Conservation (phyloP, 352 stramenopile species). For the Globisporangium perplexum region DNA sequence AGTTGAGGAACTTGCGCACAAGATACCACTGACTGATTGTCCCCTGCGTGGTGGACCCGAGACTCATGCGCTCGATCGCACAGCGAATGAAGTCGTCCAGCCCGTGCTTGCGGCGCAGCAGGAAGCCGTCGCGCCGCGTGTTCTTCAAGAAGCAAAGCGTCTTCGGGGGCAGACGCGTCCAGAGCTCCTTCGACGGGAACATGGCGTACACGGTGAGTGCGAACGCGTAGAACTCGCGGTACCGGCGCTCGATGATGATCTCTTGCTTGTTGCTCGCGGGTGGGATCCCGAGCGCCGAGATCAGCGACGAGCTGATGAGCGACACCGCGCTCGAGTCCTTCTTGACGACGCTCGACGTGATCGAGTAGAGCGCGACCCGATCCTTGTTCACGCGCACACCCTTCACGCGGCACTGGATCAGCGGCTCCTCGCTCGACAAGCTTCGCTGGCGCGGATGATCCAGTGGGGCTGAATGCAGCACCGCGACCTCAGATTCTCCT, state of each 20-base stretch:
- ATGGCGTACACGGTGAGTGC: slow-evolving; percentile 54
- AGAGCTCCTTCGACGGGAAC: slow-evolving; percentile 52
- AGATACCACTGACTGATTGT: slow-evolving; percentile 65
- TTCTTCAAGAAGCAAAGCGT: slow-evolving; percentile 44
- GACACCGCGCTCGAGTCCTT: slow-evolving; percentile 1
- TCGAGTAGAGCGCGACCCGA: slow-evolving; percentile 50
- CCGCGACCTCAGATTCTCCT: neutral
- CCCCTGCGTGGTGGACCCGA: slow-evolving; percentile 36
- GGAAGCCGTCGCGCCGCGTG: slow-evolving; percentile 41
- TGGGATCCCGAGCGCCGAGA: slow-evolving; percentile 1
- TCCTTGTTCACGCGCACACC: slow-evolving; percentile 46
- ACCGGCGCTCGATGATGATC: slow-evolving; percentile 57
- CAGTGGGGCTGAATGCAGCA: neutral
- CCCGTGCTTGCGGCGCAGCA: slow-evolving; percentile 53
- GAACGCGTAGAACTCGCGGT: slow-evolving; percentile 76
- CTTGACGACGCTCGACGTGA: slow-evolving; percentile 37
- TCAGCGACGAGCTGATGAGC: slow-evolving; percentile 6
- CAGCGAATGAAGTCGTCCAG: slow-evolving; percentile 61
- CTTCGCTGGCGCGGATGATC: neutral
- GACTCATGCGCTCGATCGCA: slow-evolving; percentile 53
- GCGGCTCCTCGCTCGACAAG: slow-evolving; percentile 1
- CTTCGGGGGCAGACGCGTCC: slow-evolving; percentile 57
- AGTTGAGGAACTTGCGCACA: slow-evolving; percentile 55
- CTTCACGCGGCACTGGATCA: slow-evolving; percentile 44
- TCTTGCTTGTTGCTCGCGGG: slow-evolving; percentile 13